Evolutionary conservation across 139 green algal species (phyloP).

Genomic region (Chlamydomonas sphaeroides): DNA sequence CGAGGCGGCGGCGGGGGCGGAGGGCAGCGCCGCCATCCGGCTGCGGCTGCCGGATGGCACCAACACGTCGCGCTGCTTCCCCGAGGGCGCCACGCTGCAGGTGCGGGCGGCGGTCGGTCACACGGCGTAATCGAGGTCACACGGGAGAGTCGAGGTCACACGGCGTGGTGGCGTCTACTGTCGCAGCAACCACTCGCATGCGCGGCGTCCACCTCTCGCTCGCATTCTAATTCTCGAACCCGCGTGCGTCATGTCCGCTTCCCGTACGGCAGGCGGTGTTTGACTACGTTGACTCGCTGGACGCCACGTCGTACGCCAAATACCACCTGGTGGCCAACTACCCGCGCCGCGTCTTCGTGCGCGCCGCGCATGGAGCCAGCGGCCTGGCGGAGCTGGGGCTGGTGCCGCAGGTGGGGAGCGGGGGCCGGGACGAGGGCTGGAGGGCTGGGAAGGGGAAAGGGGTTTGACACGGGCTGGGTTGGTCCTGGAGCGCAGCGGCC

Average conservation of each 20-base stretch:
- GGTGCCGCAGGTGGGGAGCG: slow-evolving; percentile 21
- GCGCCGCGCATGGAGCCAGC: slow-evolving; percentile 23
- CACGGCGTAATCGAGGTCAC: too few species aligned
- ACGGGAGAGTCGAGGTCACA: too few species aligned
- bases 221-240: too few species aligned
- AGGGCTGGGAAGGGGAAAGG: neutral
- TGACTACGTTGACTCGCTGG: slow-evolving; percentile 80
- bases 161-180: too few species aligned
- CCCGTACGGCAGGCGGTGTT: slow-evolving; percentile 60
- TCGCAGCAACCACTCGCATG: too few species aligned
- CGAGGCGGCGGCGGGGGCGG: slow-evolving; percentile 56
- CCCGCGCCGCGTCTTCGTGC: slow-evolving; percentile 66
- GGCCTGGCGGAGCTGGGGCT: slow-evolving; percentile 67
- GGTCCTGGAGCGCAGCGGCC: neutral
- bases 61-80: slow-evolving; percentile 76
- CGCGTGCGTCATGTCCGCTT: too few species aligned
- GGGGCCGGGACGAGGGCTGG: neutral
- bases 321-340: slow-evolving; percentile 80
- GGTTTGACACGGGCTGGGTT: neutral
- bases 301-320: slow-evolving; percentile 54
- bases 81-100: slow-evolving; percentile 28
- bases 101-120: neutral
- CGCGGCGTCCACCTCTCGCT: too few species aligned
- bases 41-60: slow-evolving; percentile 79
- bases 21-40: slow-evolving; percentile 63